Evolutionary conservation across 768 basidiomycete genomes (phyloP).

Genomic region (Boletus vermiculosoides): DNA sequence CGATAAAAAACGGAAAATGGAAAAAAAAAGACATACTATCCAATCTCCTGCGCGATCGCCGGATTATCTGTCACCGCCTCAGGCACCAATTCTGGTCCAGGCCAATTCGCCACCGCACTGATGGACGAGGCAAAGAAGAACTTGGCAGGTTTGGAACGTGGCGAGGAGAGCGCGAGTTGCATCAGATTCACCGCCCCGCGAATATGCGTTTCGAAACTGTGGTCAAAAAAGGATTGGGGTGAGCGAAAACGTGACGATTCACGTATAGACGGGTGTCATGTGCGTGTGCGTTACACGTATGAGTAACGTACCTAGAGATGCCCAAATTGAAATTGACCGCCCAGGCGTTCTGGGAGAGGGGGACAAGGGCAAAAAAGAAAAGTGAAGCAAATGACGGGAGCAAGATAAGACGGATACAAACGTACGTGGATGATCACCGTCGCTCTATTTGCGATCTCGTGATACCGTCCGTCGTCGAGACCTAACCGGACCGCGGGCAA

Average conservation of each 20-base stretch:
- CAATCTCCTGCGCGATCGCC: conserved; percentile 31
- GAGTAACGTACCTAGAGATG: conserved; percentile 20
- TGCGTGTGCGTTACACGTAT: not conserved
- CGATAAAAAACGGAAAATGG: not conserved
- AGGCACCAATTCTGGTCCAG: conserved; percentile 16
- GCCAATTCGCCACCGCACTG: conserved; percentile 31
- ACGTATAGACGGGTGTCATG: not conserved
- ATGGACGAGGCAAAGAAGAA: conserved; percentile 57
- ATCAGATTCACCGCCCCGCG: conserved; percentile 50
- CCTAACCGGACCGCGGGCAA: conserved; percentile 42
- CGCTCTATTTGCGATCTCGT: conserved; percentile 31
- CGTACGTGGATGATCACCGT: conserved; percentile 49
- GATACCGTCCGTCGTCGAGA: conserved; percentile 37
- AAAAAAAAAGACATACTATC: conserved; percentile 28
- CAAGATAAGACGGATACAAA: not conserved
- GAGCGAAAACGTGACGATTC: too few relatives aligned
- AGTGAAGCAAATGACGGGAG: not conserved
- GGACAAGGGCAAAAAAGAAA: too few relatives aligned
- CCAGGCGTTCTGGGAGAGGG: conserved; percentile 46
- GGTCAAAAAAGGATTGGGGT: too few relatives aligned
- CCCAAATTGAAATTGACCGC: conserved; percentile 53
- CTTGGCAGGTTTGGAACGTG: conserved; percentile 30
- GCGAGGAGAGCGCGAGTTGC: conserved; percentile 44
- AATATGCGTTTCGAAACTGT: conserved; percentile 45
- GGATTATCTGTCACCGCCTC: conserved; percentile 26